These are phyloP conservation scores for Brasenia schreberi DNA, from an alignment of 164 flowering plant genomes.

Conservation along the genomic window DNA sequence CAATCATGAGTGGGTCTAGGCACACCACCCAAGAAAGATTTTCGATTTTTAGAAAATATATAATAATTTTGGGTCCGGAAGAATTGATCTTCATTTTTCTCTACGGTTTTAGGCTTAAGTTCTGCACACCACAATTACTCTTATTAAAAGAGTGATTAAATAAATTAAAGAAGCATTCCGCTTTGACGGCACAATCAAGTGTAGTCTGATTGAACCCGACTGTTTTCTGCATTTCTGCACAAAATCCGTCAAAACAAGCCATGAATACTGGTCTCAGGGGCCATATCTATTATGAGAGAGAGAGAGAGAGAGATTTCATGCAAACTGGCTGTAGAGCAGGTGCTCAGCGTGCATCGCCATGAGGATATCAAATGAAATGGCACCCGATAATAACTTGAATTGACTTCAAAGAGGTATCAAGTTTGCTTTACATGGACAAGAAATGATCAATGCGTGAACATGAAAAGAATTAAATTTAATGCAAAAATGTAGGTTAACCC, in stretches of 20 bases:
- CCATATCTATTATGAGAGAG: too few species aligned
- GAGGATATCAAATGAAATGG: too few species aligned
- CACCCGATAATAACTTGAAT: too few species aligned
- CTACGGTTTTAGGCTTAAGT: background rate
- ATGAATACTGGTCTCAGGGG: slow-evolving; percentile 6
- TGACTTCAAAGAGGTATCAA: too few species aligned
- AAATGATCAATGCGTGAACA: too few species aligned
- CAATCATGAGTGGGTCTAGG: slow-evolving; percentile 17
- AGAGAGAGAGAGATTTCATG: too few species aligned
- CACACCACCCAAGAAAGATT: slow-evolving; percentile 10
- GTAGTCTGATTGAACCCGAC: slow-evolving; percentile 5
- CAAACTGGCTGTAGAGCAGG: too few species aligned
- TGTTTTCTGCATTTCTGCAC: slow-evolving; percentile 2
- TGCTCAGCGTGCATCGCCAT: too few species aligned
- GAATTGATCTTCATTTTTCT: background rate
- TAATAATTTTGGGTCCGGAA: background rate
- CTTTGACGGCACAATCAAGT: background rate
- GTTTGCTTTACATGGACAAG: too few species aligned
- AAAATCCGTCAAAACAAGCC: slow-evolving; percentile 17
- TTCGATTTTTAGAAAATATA: background rate
- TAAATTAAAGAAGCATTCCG: background rate
- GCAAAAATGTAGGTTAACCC: too few species aligned
- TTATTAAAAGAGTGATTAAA: background rate
- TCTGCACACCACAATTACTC: slow-evolving; percentile 1
- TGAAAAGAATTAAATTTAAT: too few species aligned